Percentiles rank a stretch among this genome's conserved stretches.
phyloP scores from a whole-genome alignment of 768 basidiomycete species.

The Dioszegia hungarica region DNA sequence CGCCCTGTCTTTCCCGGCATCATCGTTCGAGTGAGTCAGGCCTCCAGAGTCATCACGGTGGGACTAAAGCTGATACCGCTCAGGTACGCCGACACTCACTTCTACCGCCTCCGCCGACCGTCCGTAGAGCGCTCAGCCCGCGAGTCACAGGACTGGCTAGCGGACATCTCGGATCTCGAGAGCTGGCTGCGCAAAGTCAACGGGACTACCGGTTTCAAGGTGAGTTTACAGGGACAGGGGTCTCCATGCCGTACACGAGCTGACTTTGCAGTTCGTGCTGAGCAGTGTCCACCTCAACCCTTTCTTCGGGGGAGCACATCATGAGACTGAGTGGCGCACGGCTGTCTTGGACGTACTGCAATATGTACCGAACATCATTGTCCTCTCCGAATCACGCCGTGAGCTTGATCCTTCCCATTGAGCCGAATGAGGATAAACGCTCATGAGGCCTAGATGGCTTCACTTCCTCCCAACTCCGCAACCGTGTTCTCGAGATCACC shows the following conservation, averaged over 20 bases:
- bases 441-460: constrained; percentile 19
- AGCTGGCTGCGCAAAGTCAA: constrained; percentile 10
- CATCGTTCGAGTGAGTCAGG: constrained; percentile 9
- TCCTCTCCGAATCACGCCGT: constrained; percentile 15
- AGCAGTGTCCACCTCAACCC: constrained; percentile 10
- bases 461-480: constrained; percentile 7
- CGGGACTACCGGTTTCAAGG: constrained; percentile 16
- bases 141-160: constrained; percentile 16
- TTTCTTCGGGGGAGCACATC: constrained; percentile 7
- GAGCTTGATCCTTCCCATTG: too few species aligned
- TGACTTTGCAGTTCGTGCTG: constrained; percentile 8
- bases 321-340: constrained; percentile 10
- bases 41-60: too few species aligned
- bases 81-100: constrained; percentile 17
- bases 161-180: constrained; percentile 9
- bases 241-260: not conserved
- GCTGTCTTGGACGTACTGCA: constrained; percentile 13
- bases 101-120: constrained; percentile 14
- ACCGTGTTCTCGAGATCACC: constrained; percentile 12
- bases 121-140: not conserved
- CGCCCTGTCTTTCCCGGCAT: constrained; percentile 8
- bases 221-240: not conserved
- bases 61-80: not conserved
- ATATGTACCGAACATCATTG: constrained; percentile 15
- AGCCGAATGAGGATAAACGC: too few species aligned